Evolutionary conservation across 2,329 filamentous ascomycete genomes (phyloP).

Genomic region (Phoma herbarum): DNA sequence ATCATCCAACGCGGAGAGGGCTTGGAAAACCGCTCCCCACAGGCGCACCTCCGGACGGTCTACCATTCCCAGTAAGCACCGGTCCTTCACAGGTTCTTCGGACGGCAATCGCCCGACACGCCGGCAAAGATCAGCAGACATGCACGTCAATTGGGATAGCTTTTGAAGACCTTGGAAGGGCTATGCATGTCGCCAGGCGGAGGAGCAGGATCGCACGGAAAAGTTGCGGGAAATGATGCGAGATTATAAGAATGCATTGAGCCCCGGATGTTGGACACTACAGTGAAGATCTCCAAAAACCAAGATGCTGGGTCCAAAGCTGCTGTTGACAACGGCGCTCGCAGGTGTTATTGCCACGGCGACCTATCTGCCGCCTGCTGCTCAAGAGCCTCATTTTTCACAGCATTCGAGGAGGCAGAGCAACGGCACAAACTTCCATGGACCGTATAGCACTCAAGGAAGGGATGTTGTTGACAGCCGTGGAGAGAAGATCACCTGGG

Average conservation of each 20-base stretch:
- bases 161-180: conserved; percentile 19
- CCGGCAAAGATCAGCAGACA: conserved; percentile 31
- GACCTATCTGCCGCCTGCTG: conserved; percentile 28
- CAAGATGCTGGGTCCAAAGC: conserved; percentile 32
- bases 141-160: conserved; percentile 28
- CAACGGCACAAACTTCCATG: conserved; percentile 41
- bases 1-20: conserved; percentile 9
- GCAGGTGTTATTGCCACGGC: conserved; percentile 29
- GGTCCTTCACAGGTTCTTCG: conserved; percentile 18
- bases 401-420: conserved; percentile 32
- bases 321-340: conserved; percentile 32
- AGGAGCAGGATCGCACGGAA: conserved; percentile 4
- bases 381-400: conserved; percentile 28
- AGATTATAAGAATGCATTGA: conserved; percentile 8
- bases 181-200: conserved; percentile 13
- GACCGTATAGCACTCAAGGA: conserved; percentile 47
- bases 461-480: conserved; percentile 53
- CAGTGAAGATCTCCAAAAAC: conserved; percentile 7
- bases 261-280: conserved; percentile 16
- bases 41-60: conserved; percentile 10
- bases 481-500: conserved; percentile 62
- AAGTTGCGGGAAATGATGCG: not conserved
- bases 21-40: conserved; percentile 10
- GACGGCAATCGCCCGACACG: conserved; percentile 33
- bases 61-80: conserved; percentile 15